Evolutionary conservation across 345 rosid genomes (phyloP).

Genomic region (Raphanus sativus): DNA sequence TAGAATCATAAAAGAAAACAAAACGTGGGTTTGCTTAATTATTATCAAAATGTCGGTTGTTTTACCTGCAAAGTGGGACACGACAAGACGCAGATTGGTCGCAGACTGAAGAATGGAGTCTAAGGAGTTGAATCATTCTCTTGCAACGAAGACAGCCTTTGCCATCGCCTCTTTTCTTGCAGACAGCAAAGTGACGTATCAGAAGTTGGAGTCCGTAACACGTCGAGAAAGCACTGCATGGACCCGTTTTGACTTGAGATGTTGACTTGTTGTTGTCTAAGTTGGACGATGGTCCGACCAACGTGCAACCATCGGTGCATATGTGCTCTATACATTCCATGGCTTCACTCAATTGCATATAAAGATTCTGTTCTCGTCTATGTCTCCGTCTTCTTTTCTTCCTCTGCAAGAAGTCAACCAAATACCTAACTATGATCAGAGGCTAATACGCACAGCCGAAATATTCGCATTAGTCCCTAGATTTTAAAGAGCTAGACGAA

Average conservation of each 20-base stretch:
- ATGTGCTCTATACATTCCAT: slow-evolving; percentile 91
- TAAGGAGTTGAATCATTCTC: slow-evolving; percentile 86
- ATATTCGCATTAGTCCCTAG: background rate
- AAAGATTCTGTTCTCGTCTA: slow-evolving; percentile 59
- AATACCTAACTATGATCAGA: background rate
- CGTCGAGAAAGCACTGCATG: slow-evolving; percentile 56
- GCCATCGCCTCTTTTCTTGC: slow-evolving; percentile 58
- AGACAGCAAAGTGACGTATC: slow-evolving; percentile 70
- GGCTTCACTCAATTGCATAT: slow-evolving; percentile 68
- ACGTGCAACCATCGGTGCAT: slow-evolving; percentile 81
- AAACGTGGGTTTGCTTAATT: background rate
- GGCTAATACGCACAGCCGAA: background rate
- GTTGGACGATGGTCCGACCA: slow-evolving; percentile 58
- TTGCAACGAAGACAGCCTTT: slow-evolving; percentile 71
- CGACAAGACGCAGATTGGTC: slow-evolving; percentile 65
- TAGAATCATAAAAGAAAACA: background rate
- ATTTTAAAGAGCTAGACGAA: background rate
- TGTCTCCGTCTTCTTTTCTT: slow-evolving; percentile 61
- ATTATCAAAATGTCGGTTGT: background rate
- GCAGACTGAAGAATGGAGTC: slow-evolving; percentile 78
- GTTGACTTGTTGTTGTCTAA: slow-evolving; percentile 30
- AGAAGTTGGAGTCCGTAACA: slow-evolving; percentile 75
- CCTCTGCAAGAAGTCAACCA: slow-evolving; percentile 50
- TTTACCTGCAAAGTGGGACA: slow-evolving; percentile 91
- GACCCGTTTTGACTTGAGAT: slow-evolving; percentile 29